Conservation (phyloP, 192 early-diverging fungal species). For the Linnemannia schmuckeri region DNA sequence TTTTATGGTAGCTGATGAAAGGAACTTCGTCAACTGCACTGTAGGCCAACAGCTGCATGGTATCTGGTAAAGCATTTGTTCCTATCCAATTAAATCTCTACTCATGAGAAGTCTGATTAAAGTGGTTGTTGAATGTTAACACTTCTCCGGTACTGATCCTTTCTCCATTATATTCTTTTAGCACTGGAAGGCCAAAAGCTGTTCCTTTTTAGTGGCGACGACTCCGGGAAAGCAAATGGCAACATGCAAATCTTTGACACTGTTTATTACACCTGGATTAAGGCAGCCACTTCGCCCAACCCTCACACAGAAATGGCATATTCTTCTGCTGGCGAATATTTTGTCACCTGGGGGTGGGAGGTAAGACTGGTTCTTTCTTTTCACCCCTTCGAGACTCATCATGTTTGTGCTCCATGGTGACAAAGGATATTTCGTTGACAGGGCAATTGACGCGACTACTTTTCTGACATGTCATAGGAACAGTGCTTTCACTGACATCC, state of each 20-base stretch:
- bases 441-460: neutral
- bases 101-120: too few species aligned
- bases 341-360: neutral
- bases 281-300: neutral
- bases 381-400: too few species aligned
- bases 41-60: neutral
- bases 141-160: too few species aligned
- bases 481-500: too few species aligned
- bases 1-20: neutral
- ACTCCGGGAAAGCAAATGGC: neutral
- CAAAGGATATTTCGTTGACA: neutral
- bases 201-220: neutral
- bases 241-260: neutral
- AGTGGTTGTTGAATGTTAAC: too few species aligned
- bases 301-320: neutral
- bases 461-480: neutral
- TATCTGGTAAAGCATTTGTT: neutral
- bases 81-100: too few species aligned
- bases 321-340: neutral
- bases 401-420: too few species aligned
- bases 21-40: neutral
- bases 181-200: neutral
- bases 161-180: neutral
- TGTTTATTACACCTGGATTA: neutral
- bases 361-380: neutral